Conservation (phyloP, 164 flowering plant species). For the Cinnamomum micranthum region DNA sequence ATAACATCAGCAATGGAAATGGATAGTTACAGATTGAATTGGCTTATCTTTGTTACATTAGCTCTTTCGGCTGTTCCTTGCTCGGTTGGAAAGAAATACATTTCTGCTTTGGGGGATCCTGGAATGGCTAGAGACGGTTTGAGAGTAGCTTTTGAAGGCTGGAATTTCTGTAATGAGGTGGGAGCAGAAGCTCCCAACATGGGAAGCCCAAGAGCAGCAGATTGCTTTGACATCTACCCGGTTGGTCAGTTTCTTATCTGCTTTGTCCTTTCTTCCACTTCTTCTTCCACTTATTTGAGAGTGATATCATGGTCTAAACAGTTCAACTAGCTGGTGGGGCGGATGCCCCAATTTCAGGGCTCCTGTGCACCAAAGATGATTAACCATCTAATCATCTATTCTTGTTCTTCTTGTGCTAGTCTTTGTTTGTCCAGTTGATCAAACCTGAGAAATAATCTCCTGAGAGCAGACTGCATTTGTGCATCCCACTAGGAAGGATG, state of each 20-base stretch:
- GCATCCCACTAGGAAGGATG: too few relatives aligned
- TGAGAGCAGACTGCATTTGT: too few relatives aligned
- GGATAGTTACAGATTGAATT: neutral
- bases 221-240: constrained; percentile 45
- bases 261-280: neutral
- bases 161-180: constrained; percentile 74
- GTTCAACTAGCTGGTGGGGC: too few relatives aligned
- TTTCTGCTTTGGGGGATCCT: constrained; percentile 10
- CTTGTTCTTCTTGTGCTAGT: too few relatives aligned
- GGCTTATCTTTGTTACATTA: neutral
- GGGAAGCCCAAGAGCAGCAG: constrained; percentile 72
- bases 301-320: too few relatives aligned
- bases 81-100: neutral
- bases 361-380: too few relatives aligned
- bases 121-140: constrained; percentile 9
- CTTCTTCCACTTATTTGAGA: neutral
- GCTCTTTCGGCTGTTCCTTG: neutral
- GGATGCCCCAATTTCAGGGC: too few relatives aligned
- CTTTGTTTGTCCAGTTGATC: too few relatives aligned
- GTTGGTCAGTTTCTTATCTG: too few relatives aligned
- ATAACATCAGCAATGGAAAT: neutral
- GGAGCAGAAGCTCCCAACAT: constrained; percentile 51
- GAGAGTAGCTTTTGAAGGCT: constrained; percentile 30
- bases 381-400: too few relatives aligned
- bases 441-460: too few relatives aligned